Conservation (phyloP, 2,329 filamentous ascomycete species). For the Fusarium euwallaceae region DNA sequence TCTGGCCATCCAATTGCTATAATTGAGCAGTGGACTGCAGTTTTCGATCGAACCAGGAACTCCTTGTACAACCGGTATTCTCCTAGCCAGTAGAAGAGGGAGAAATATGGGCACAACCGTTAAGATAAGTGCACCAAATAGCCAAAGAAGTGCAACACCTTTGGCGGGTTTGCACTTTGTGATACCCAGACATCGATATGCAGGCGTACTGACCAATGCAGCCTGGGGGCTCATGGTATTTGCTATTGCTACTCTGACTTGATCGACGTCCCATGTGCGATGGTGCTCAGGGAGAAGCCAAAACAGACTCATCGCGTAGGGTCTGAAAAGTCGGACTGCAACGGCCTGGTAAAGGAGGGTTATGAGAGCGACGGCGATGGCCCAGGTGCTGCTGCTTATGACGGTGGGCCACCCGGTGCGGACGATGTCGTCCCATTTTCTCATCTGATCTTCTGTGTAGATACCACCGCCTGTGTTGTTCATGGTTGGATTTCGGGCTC, state of each 20-base stretch:
- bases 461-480: not conserved
- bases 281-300: slow-evolving; percentile 9
- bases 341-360: slow-evolving; percentile 15
- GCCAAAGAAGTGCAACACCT: not conserved
- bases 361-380: slow-evolving; percentile 10
- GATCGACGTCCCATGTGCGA: slow-evolving; percentile 6
- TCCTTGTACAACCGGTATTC: not conserved
- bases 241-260: slow-evolving; percentile 11
- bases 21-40: not conserved
- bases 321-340: slow-evolving; percentile 8
- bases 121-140: not conserved
- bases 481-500: not conserved
- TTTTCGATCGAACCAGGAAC: not conserved
- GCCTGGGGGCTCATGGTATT: not conserved
- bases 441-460: not conserved
- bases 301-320: slow-evolving; percentile 9
- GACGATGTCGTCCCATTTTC: slow-evolving; percentile 4
- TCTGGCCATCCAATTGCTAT: not conserved
- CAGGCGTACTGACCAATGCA: not conserved
- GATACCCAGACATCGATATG: not conserved
- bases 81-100: not conserved
- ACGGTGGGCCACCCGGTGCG: slow-evolving; percentile 11
- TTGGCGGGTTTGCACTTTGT: not conserved
- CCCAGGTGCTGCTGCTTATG: slow-evolving; percentile 14
- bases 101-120: not conserved